Conservation (phyloP, 148 eudicot genomes). For the Camellia japonica region DNA sequence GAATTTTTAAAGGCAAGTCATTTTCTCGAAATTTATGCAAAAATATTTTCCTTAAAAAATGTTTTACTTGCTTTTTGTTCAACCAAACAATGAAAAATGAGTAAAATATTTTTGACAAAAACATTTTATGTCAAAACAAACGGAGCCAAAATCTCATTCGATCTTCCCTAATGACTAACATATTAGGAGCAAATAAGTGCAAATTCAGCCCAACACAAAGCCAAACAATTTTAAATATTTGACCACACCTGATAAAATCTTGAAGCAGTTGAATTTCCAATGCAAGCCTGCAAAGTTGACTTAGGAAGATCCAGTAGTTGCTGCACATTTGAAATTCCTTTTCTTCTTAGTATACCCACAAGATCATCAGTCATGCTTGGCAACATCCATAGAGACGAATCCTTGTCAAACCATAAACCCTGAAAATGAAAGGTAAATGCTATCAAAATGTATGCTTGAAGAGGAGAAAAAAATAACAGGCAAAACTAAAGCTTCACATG, state of each 20-base stretch:
- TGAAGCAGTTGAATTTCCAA: conserved; percentile 49
- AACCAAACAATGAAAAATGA: too few species aligned
- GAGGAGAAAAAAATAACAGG: neutral
- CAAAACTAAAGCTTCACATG: neutral
- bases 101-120: too few species aligned
- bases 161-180: neutral
- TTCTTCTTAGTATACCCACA: conserved; percentile 40
- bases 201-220: neutral
- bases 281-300: conserved; percentile 40
- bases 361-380: conserved; percentile 75
- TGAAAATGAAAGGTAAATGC: conserved; percentile 22
- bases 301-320: conserved; percentile 67
- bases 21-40: too few species aligned
- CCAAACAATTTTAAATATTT: neutral
- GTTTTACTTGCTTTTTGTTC: too few species aligned
- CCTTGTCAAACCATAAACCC: conserved; percentile 83
- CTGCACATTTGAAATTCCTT: conserved; percentile 56
- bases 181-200: neutral
- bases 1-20: too few species aligned
- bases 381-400: conserved; percentile 76
- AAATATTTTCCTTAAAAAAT: too few species aligned
- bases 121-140: too few species aligned
- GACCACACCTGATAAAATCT: conserved; percentile 57
- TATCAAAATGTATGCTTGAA: neutral
- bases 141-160: neutral